phyloP scores from a whole-genome alignment of 2,329 filamentous ascomycete species.

The Aspergillus proliferans region DNA sequence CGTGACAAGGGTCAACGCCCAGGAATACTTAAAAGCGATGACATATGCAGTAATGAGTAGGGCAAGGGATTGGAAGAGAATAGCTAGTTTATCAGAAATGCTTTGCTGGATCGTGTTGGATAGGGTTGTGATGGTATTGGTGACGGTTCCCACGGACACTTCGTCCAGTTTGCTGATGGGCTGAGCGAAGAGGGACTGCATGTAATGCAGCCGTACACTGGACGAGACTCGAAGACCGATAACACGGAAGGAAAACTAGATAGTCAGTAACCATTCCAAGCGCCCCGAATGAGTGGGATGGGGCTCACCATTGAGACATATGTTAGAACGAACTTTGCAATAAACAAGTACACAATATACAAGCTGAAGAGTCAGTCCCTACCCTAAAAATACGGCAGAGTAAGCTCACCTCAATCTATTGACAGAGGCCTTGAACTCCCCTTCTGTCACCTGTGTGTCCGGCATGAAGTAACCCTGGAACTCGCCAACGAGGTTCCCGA shows the following conservation, averaged over 20 bases:
- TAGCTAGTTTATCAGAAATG: slow-evolving; percentile 48
- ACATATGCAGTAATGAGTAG: slow-evolving; percentile 42
- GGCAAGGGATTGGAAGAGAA: slow-evolving; percentile 37
- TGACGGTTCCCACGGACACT: slow-evolving; percentile 45
- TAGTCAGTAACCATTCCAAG: no score
- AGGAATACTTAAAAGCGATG: slow-evolving; percentile 48
- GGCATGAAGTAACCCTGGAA: slow-evolving; percentile 52
- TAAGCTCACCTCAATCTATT: slow-evolving; percentile 28
- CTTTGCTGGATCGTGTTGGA: slow-evolving; percentile 50
- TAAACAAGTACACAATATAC: slow-evolving; percentile 55
- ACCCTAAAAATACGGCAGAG: no score
- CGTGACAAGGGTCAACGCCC: slow-evolving; percentile 48
- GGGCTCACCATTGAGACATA: slow-evolving; percentile 49
- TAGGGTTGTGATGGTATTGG: slow-evolving; percentile 47
- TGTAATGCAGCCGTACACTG: slow-evolving; percentile 45
- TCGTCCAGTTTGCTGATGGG: slow-evolving; percentile 46
- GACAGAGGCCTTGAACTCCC: slow-evolving; percentile 47
- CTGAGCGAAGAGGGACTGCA: slow-evolving; percentile 45
- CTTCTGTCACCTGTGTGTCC: slow-evolving; percentile 36
- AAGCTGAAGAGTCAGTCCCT: slow-evolving; percentile 30
- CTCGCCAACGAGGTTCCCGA: slow-evolving; percentile 49
- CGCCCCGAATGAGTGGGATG: no score
- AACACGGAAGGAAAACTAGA: slow-evolving; percentile 40
- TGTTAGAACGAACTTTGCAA: slow-evolving; percentile 49
- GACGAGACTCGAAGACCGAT: slow-evolving; percentile 48